Conservation (phyloP, 2,329 filamentous ascomycete species). For the Aspergillus sp. region DNA sequence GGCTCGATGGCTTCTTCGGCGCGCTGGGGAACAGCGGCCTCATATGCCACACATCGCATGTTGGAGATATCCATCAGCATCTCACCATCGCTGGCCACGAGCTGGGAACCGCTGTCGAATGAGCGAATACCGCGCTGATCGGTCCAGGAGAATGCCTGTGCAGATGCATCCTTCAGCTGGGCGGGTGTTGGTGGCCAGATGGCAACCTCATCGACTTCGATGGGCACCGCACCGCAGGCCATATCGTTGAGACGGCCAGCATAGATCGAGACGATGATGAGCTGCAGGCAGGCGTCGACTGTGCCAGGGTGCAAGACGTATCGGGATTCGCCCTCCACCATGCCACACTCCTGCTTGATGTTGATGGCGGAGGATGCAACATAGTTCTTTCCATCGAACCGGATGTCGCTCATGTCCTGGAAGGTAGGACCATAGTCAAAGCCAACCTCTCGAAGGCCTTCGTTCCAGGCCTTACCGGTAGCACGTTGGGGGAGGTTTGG, state of each 20-base stretch:
- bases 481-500: not conserved
- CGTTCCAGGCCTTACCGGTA: conserved; percentile 5
- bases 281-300: conserved; percentile 14
- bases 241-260: conserved; percentile 8
- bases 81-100: conserved; percentile 3
- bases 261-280: conserved; percentile 12
- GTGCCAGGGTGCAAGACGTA: conserved; percentile 7
- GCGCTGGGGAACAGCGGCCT: conserved; percentile 11
- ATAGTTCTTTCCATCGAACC: not conserved
- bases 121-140: conserved; percentile 2
- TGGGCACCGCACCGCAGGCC: conserved; percentile 10
- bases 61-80: conserved; percentile 10
- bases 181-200: conserved; percentile 3
- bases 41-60: conserved; percentile 10
- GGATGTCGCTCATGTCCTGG: conserved; percentile 1
- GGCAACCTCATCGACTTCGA: conserved; percentile 11
- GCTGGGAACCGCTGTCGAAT: conserved; percentile 5
- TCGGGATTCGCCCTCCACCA: conserved; percentile 4
- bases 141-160: conserved; percentile 7
- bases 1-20: too few relatives aligned
- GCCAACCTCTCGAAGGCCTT: conserved; percentile 2
- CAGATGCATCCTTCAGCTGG: not conserved
- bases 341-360: not conserved
- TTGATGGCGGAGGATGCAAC: not conserved
- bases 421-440: conserved; percentile 11